Conservation (phyloP, 2,329 filamentous ascomycete genomes). For the Pestalotiopsis sp. region DNA sequence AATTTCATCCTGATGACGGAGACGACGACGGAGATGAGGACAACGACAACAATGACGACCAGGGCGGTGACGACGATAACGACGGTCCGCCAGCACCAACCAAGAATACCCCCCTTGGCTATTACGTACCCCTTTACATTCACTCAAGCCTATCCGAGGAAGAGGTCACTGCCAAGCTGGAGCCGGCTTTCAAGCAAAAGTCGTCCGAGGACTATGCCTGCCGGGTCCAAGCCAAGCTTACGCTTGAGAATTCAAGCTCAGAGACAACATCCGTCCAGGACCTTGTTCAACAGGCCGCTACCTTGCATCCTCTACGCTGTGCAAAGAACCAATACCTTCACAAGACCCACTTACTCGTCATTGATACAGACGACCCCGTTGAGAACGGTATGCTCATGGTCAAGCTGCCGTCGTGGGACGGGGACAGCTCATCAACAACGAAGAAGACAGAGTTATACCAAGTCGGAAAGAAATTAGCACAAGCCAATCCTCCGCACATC, state of each 20-base stretch:
- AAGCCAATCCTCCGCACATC: neutral
- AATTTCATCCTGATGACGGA: neutral
- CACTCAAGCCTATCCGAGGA: neutral
- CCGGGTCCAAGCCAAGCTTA: neutral
- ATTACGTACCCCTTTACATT: neutral
- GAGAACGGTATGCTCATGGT: neutral
- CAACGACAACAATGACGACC: neutral
- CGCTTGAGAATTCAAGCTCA: neutral
- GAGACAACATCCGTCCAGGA: neutral
- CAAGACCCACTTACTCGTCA: neutral
- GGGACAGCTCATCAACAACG: neutral
- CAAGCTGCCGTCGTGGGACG: neutral
- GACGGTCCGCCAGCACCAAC: neutral
- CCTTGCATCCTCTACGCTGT: neutral
- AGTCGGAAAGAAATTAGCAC: neutral
- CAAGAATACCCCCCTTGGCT: neutral
- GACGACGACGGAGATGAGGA: neutral
- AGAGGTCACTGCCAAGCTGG: neutral
- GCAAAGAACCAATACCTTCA: neutral
- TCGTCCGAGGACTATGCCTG: neutral
- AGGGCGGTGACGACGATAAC: neutral
- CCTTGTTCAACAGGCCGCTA: neutral
- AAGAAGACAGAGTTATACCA: neutral
- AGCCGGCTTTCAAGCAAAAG: neutral
- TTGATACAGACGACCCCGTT: neutral